phyloP scores from a whole-genome alignment of 2,329 filamentous ascomycete genomes.

The Trichophyton simii region DNA sequence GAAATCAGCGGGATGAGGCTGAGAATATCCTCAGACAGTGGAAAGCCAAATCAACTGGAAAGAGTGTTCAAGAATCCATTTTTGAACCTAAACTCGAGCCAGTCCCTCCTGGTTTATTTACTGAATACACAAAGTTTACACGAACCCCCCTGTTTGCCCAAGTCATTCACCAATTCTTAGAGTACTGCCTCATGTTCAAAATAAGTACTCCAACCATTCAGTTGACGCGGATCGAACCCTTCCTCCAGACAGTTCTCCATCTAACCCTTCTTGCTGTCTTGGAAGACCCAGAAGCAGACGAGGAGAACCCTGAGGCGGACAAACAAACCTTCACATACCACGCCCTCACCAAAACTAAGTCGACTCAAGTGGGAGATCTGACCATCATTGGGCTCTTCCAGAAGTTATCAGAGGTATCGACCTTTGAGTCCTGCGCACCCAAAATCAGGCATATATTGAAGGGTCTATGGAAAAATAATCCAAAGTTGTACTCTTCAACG shows the following conservation, averaged over 20 bases:
- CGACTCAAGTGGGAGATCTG: conserved; percentile 26
- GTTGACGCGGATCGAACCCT: conserved; percentile 73
- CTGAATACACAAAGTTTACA: conserved; percentile 65
- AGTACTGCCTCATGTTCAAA: conserved; percentile 62
- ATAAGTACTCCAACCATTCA: conserved; percentile 62
- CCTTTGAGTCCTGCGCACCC: conserved; percentile 68
- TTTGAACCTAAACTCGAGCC: conserved; percentile 75
- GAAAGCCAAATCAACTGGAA: conserved; percentile 77
- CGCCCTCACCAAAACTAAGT: conserved; percentile 52
- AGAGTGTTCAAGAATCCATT: conserved; percentile 68
- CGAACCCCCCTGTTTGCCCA: conserved; percentile 76
- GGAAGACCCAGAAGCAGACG: conserved; percentile 58
- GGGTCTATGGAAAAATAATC: conserved; percentile 71
- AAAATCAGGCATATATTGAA: conserved; percentile 76
- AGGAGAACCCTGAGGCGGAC: conserved; percentile 31
- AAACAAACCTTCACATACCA: conserved; percentile 58
- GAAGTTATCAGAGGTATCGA: conserved; percentile 49
- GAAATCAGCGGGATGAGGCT: conserved; percentile 92
- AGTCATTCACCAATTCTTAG: conserved; percentile 74
- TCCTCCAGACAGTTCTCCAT: conserved; percentile 82
- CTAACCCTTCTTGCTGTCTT: conserved; percentile 71
- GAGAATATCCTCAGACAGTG: conserved; percentile 78
- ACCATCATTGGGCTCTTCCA: conserved; percentile 44
- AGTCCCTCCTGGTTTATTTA: conserved; percentile 66
- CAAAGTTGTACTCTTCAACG: conserved; percentile 56